These are phyloP conservation scores for Aspergillus diversus DNA, from an alignment of 495 filamentous ascomycete genomes.

Conservation along the genomic window DNA sequence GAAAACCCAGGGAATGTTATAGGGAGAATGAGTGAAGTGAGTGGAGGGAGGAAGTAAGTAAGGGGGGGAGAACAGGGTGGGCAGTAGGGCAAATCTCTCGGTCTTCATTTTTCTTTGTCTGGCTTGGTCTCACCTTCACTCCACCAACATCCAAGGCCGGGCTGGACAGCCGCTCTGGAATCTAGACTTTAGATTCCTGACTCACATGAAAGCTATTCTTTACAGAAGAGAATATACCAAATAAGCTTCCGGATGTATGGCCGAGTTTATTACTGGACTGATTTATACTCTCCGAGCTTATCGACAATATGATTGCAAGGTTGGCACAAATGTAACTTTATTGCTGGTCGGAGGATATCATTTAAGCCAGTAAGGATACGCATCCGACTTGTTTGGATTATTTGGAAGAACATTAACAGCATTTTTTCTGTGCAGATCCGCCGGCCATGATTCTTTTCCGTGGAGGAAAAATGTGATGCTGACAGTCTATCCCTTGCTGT, in stretches of 20 bases:
- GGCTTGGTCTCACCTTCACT: too few relatives aligned
- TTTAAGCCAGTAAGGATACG: not conserved
- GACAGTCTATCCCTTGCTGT: constrained; percentile 3
- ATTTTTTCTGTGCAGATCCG: not conserved
- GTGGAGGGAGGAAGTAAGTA: not conserved
- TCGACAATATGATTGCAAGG: not conserved
- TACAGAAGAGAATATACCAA: too few relatives aligned
- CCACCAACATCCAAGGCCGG: too few relatives aligned
- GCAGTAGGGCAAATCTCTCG: not conserved
- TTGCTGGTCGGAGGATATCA: not conserved
- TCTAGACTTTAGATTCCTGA: too few relatives aligned
- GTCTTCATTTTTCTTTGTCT: not conserved
- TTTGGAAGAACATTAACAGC: not conserved
- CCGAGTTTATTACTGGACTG: too few relatives aligned
- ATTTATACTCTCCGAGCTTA: not conserved
- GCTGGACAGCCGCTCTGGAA: too few relatives aligned
- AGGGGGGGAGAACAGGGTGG: not conserved
- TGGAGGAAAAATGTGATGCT: constrained; percentile 3
- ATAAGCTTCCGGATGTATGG: too few relatives aligned
- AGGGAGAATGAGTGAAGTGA: not conserved
- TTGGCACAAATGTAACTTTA: not conserved
- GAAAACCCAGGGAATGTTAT: not conserved
- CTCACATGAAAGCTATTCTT: too few relatives aligned
- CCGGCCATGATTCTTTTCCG: not conserved
- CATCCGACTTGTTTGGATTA: not conserved